Base-by-base conservation (phyloP, 116 monocot species). In the Zostera marina region DNA sequence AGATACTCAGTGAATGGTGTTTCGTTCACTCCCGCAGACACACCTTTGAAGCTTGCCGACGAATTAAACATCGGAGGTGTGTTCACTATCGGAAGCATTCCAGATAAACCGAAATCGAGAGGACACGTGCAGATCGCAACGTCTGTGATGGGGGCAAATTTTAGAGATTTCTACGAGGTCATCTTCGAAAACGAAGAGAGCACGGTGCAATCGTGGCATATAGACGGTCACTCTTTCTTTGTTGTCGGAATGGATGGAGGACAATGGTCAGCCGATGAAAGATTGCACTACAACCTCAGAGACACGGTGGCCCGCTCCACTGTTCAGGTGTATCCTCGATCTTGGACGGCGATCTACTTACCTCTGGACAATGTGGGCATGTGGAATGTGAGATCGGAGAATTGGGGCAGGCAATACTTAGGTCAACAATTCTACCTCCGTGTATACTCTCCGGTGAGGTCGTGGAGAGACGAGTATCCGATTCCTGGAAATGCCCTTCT, bases 211-310 rank as follows among this genome's bases (percentile, higher is more conserved):
- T 61, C 85, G 4, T 96, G 96, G 96, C 96, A 89, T 67, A 71
- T 88, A 12, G 84, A 88, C 62, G 96, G 96, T 22, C 78, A 77
- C 24, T 72, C 74, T 68, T 96, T 89, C 77, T 96, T 89, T 89
- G 82, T 88, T 65, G 96, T 96, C 47, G 96, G 80, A 58, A 81
- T 92, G 92, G 92, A 83, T 76, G 86, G 76, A 51, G 92, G 77
- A 7, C 72, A 74, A 52, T 92, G 92, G 92, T 64, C 73, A 42
- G 61, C 79, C 9, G 63, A 71, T 46, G 78, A 83, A 63, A 80
- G 92, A 59, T 44, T 66, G 1, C 49, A 61, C 42, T 92, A 92
- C 59, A 92, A 92, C 66, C 72, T 92, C 20, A 67, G 75, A 53
- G 92, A 92, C 61, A 75, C 78, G 19, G 78, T 86, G 70, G 59